Evolutionary conservation across 2,329 filamentous ascomycete genomes (phyloP).

Genomic region (Geoglossum cookeanum): DNA sequence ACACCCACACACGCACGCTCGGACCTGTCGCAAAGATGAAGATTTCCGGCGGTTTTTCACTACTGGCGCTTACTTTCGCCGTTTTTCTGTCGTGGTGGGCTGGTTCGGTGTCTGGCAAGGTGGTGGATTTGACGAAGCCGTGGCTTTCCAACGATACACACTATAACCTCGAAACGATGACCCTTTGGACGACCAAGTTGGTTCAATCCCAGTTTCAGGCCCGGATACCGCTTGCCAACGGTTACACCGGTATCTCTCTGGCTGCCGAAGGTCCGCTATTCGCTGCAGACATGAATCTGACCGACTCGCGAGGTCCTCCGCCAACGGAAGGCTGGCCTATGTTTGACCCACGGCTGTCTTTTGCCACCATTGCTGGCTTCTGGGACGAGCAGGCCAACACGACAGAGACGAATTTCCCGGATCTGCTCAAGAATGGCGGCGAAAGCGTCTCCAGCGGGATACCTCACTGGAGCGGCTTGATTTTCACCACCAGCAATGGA

Average conservation of each 20-base stretch:
- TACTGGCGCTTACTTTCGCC: not conserved
- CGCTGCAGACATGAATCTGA: constrained; percentile 31
- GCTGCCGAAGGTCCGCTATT: constrained; percentile 45
- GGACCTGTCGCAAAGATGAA: too few species aligned
- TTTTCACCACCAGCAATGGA: constrained; percentile 35
- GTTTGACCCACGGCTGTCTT: constrained; percentile 41
- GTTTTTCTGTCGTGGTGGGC: not conserved
- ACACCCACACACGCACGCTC: too few species aligned
- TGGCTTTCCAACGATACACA: constrained; percentile 23
- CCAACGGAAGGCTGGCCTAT: constrained; percentile 47
- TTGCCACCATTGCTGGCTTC: constrained; percentile 49
- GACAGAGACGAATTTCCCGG: constrained; percentile 44
- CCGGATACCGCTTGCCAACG: constrained; percentile 40
- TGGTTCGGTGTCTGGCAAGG: not conserved
- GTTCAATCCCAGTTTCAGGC: constrained; percentile 41
- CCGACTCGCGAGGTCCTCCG: constrained; percentile 8
- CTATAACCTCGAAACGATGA: constrained; percentile 41
- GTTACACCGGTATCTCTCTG: constrained; percentile 44
- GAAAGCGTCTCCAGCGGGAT: constrained; percentile 54
- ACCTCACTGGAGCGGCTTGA: constrained; percentile 45
- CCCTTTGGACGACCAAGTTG: constrained; percentile 31
- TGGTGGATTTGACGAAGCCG: not conserved
- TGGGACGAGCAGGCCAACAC: constrained; percentile 40
- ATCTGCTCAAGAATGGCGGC: constrained; percentile 48
- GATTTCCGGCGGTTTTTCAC: not conserved